A percentile compares a stretch with the other conserved stretches of the same genome.
These are phyloP conservation scores for Crithidia bombi DNA, from an alignment of 208 protist genomes.

Conservation along the genomic window DNA sequence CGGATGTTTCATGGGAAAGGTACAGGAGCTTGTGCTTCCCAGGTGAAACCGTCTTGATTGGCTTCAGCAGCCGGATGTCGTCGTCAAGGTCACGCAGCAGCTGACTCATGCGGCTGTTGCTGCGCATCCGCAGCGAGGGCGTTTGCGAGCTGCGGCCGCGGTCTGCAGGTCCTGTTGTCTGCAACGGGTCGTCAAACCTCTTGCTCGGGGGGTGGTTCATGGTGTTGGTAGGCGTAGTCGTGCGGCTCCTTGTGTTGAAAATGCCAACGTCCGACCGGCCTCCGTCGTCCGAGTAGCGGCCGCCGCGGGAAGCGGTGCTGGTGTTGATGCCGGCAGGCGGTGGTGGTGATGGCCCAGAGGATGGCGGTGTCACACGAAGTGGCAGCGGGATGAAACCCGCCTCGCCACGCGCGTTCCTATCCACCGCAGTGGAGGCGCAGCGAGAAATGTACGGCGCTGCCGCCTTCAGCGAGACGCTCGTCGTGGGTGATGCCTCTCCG, in stretches of 20 bases:
- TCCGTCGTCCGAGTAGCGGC: slow-evolving; percentile 8
- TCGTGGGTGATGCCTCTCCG: neutral
- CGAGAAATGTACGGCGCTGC: slow-evolving; percentile 7
- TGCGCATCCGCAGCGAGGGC: slow-evolving; percentile 17
- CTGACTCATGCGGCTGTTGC: slow-evolving; percentile 64
- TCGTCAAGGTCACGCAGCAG: slow-evolving; percentile 83
- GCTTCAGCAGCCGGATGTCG: slow-evolving; percentile 79
- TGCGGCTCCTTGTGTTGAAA: slow-evolving; percentile 1
- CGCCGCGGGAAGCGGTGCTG: neutral
- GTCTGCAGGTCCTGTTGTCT: neutral
- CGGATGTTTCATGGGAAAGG: slow-evolving; percentile 43
- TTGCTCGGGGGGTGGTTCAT: neutral
- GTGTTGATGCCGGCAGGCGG: slow-evolving; percentile 18
- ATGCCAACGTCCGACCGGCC: slow-evolving; percentile 10
- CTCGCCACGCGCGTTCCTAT: neutral
- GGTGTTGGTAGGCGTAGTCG: neutral
- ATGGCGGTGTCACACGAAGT: neutral
- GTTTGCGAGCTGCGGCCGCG: slow-evolving; percentile 6
- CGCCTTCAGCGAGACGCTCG: neutral
- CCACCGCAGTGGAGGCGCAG: neutral
- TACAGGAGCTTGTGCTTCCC: slow-evolving; percentile 79
- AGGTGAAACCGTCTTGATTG: slow-evolving; percentile 70
- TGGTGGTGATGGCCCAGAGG: neutral
- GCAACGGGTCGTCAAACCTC: neutral
- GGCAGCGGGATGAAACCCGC: slow-evolving; percentile 13